Conservation (phyloP, 2,329 filamentous ascomycete species). For the Colletotrichum ledebouriae region DNA sequence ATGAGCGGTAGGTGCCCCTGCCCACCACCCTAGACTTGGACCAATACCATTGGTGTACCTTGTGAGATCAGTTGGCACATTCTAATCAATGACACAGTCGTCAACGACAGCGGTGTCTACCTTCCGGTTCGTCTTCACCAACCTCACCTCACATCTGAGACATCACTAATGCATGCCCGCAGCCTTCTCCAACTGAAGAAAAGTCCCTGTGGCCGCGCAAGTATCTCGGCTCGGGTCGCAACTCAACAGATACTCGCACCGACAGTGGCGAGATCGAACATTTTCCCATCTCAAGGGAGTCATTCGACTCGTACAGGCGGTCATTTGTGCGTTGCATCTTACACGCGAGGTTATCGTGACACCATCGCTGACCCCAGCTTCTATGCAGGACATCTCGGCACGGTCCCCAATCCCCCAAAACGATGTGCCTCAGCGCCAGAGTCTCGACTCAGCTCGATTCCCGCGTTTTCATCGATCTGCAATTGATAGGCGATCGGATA, state of each 20-base stretch:
- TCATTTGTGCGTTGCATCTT: conserved; percentile 81
- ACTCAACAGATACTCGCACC: conserved; percentile 66
- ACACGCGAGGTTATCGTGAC: background rate
- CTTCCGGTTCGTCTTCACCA: conserved; percentile 76
- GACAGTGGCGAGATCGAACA: conserved; percentile 87
- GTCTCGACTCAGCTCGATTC: conserved; percentile 81
- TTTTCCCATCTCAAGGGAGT: conserved; percentile 95
- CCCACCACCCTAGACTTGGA: conserved; percentile 8
- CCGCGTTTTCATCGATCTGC: conserved; percentile 73
- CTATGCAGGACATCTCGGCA: conserved; percentile 85
- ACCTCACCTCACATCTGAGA: conserved; percentile 36
- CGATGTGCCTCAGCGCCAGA: conserved; percentile 77
- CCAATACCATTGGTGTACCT: conserved; percentile 16
- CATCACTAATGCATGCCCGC: conserved; percentile 46
- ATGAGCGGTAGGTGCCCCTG: conserved; percentile 75
- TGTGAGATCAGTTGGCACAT: conserved; percentile 48
- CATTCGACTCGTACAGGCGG: conserved; percentile 94
- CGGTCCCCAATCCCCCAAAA: conserved; percentile 78
- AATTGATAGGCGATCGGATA: conserved; percentile 68
- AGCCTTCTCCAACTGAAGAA: conserved; percentile 92
- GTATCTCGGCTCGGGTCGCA: conserved; percentile 62
- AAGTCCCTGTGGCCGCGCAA: conserved; percentile 81
- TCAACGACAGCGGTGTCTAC: conserved; percentile 96
- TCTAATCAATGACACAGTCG: conserved; percentile 69
- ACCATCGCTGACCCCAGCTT: conserved; percentile 17